Percentiles rank a stretch among this genome's conserved stretches.
phyloP scores from a whole-genome alignment of 495 filamentous ascomycete genomes.

The Penicillium dipodomyicola region DNA sequence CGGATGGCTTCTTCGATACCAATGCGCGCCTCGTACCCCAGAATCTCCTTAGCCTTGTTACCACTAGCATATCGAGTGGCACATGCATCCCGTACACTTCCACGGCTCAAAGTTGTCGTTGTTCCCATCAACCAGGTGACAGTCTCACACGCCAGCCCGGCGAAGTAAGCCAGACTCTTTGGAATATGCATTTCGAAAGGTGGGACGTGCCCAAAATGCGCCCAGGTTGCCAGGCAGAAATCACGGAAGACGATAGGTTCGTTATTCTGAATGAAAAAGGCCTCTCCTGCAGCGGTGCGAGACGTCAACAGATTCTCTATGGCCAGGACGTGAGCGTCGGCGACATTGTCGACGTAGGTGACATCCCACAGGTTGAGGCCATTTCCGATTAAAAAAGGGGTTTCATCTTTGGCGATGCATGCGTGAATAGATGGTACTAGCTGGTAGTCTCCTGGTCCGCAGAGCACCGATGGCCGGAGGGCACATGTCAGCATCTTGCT shows the following conservation, averaged over 20 bases:
- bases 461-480: constrained; percentile 56
- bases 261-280: constrained; percentile 64
- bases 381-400: constrained; percentile 55
- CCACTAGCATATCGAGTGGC: constrained; percentile 54
- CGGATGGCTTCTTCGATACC: constrained; percentile 55
- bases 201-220: constrained; percentile 56
- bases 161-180: constrained; percentile 45
- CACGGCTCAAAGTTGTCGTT: constrained; percentile 51
- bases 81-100: constrained; percentile 56
- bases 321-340: constrained; percentile 62
- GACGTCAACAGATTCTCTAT: constrained; percentile 55
- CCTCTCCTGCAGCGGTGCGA: constrained; percentile 57
- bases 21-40: constrained; percentile 59
- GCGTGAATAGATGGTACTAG: constrained; percentile 53
- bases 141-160: constrained; percentile 49
- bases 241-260: constrained; percentile 60
- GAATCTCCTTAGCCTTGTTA: constrained; percentile 52
- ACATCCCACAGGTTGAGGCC: constrained; percentile 61
- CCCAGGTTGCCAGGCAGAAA: constrained; percentile 60
- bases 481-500: constrained; percentile 50
- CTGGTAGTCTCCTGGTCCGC: constrained; percentile 56
- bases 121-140: constrained; percentile 51
- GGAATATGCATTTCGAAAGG: constrained; percentile 54
- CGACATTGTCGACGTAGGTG: constrained; percentile 59
- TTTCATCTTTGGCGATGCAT: constrained; percentile 55